Conservation (phyloP, 2,329 filamentous ascomycete species). For the Trichophyton verrucosum region DNA sequence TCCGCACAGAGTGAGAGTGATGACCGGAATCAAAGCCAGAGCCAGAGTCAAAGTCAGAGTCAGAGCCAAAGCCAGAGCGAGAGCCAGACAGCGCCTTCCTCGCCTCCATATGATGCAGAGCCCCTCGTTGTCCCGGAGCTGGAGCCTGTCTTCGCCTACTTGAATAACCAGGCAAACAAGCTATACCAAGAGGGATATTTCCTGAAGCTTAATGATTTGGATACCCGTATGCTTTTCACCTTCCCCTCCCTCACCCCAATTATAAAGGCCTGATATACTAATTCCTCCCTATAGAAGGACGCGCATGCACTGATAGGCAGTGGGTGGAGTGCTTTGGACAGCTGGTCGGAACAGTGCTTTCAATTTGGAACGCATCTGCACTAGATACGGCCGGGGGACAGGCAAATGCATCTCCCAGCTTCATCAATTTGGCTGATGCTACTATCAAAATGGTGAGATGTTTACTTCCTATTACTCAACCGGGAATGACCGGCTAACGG, state of each 20-base stretch:
- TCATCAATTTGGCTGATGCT: constrained; percentile 93
- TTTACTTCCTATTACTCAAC: constrained; percentile 13
- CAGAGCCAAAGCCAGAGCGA: background rate
- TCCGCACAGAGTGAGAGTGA: background rate
- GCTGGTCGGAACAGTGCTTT: constrained; percentile 85
- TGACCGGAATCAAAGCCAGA: background rate
- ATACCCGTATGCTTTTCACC: constrained; percentile 55
- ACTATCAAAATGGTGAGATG: constrained; percentile 84
- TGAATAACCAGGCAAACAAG: constrained; percentile 93
- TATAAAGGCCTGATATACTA: background rate
- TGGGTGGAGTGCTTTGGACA: constrained; percentile 98
- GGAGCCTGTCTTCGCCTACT: constrained; percentile 81
- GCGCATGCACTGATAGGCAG: constrained; percentile 69
- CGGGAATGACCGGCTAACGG: constrained; percentile 8
- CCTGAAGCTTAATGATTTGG: constrained; percentile 88
- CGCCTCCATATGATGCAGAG: background rate
- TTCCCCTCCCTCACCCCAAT: background rate
- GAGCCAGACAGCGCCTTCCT: background rate
- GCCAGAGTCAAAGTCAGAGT: background rate
- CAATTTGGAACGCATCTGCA: constrained; percentile 88
- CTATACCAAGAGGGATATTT: constrained; percentile 98
- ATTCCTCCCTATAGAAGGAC: constrained; percentile 54
- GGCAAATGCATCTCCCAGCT: constrained; percentile 75
- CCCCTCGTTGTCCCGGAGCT: constrained; percentile 54
- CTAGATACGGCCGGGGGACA: constrained; percentile 77